Base-by-base conservation (phyloP, 192 early-diverging fungal species). In the Rhizoclosmatium sp. region DNA sequence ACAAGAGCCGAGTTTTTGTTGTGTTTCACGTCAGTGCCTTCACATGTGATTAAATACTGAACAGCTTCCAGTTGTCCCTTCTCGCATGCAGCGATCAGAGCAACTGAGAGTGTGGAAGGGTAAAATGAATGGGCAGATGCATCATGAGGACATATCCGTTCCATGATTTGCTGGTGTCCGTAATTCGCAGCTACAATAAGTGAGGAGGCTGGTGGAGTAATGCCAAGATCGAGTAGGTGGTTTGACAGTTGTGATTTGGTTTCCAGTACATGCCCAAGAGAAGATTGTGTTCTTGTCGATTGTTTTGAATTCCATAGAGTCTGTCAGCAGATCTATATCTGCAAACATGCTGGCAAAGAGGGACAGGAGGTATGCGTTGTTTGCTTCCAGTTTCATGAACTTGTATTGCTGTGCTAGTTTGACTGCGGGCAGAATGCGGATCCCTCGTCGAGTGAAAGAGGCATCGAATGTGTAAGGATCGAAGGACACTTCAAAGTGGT, bases 401-500 rank as follows among this genome's bases (percentile, higher is more conserved):
- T 66, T 23, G 47, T 65, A 51, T 2, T 46, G 12, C 31, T 67
- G 49, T 2, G 75, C 75, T 4, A 76, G 58, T 46, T 66, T 66
- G 5, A 66, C 65, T 2, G 75, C 75, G 3, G 75, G 75, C 2
- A 66, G 48, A 1, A 76, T 56, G 10, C 72, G n/a, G n/a, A 45
- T 21, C 16, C 65, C 62, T 2, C 75, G 2, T 4, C 41, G 41
- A 5, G 40, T 19, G 64, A 76, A 76, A 2, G 47, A 31, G 39
- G n/a, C 5, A 40, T 76, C 75, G 44, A 54, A 67, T 0, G 61
- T 31, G 14, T 19, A 5, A 9, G 65, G 31, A 51, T 65, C 65
- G 23, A 76, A 76, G 4, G 61, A 67, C 12, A 76, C 45, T 56
- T 76, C 75, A 41, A 76, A 76, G 75, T 76, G 75, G 23, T 65